Evolutionary conservation across 1,284 basidiomycete genomes (phyloP), one percentile per base, ranked within the genome.

Genomic region (Singerocomus inundabilis): DNA sequence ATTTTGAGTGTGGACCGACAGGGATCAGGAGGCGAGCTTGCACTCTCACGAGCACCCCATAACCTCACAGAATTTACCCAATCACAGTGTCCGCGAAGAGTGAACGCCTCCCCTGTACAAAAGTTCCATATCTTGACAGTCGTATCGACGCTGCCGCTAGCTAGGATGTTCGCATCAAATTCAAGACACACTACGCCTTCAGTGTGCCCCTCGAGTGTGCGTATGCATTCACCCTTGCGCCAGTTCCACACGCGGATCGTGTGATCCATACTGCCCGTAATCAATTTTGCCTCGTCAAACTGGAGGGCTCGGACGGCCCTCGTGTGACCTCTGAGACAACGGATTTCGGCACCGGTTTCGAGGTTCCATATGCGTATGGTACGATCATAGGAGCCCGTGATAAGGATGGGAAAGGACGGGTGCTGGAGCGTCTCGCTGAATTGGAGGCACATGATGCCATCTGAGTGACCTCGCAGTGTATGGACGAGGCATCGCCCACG

Each of bases 201-300:
- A 8, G 88, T 85, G 67, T 99, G 96, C 2, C 95, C 95, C 46
- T 90, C 81, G 56, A 96, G 73, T 36, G 91, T 89, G 49, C 91
- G 77, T 51, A 96, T 84, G 63, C 95, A 95, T 59, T 87, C 85
- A 29, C 97, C 97, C 28, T 88, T 87, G 50, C 96, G 79, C 97
- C 97, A 99, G 65, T 98, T 91, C 96, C 97, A 95, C 12, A 99
- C 91, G 57, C 92, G 90, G 64, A 99, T 84, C 1, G 93, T 96
- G 57, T 86, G 81, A 66, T 99, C 97, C 94, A 98, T 97, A 55
- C 89, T 91, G 2, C 90, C 96, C 0, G 97, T 98, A 67, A 99
- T 95, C 41, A 99, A 79, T 70, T 98, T 95, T 57, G 84, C 87
- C 57, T 94, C 89, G 70, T 99, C 97, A 63, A 99, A 99, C 72